These are phyloP conservation scores for Metroxylon sagu DNA, from an alignment of 176 grass and related monocot genomes.

Conservation along the genomic window DNA sequence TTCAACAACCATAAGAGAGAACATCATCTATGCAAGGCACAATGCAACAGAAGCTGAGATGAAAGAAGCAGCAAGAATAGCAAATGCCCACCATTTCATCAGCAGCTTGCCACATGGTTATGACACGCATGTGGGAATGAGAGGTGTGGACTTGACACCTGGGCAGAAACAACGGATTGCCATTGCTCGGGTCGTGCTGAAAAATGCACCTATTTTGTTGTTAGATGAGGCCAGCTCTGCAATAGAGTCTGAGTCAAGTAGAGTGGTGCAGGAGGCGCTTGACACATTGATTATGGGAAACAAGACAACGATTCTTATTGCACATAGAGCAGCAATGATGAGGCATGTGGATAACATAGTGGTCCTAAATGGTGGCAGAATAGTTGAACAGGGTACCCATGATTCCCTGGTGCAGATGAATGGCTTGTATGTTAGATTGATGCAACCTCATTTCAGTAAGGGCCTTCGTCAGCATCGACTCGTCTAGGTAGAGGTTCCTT, in stretches of 20 bases:
- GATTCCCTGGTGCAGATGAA: conserved; percentile 80
- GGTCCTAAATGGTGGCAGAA: conserved; percentile 90
- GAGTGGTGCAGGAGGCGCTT: conserved; percentile 95
- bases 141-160: conserved; percentile 90
- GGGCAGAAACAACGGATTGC: conserved; percentile 95
- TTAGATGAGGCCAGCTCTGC: conserved; percentile 93
- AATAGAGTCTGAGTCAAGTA: conserved; percentile 89
- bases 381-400: conserved; percentile 94
- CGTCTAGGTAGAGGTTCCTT: conserved; percentile 23
- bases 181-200: conserved; percentile 90
- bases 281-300: conserved; percentile 98
- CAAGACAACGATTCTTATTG: conserved; percentile 98
- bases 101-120: conserved; percentile 98
- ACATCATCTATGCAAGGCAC: conserved; percentile 96
- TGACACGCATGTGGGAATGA: conserved; percentile 94
- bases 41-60: conserved; percentile 94
- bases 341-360: conserved; percentile 97
- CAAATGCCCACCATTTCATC: conserved; percentile 98
- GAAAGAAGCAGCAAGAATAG: conserved; percentile 93
- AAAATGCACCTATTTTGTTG: conserved; percentile 94
- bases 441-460: conserved; percentile 99
- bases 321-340: conserved; percentile 97
- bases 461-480: conserved; percentile 84
- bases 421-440: conserved; percentile 92
- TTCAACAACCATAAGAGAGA: conserved; percentile 97